Conservation (phyloP, 352 stramenopile genomes). For the Globisporangium cystogenes region DNA sequence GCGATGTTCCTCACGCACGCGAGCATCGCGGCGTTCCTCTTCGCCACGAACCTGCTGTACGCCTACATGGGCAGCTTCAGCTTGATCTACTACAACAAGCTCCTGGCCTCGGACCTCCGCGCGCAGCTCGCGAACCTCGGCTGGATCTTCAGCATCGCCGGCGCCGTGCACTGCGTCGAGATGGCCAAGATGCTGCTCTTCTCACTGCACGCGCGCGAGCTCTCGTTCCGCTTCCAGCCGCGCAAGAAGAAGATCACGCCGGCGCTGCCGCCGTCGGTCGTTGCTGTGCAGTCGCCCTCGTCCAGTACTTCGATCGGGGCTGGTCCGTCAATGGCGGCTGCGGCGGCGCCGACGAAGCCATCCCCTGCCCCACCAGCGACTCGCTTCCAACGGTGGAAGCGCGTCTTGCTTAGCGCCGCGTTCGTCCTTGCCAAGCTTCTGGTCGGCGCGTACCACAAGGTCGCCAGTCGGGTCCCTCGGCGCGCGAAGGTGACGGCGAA, state of each 20-base stretch:
- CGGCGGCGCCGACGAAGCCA: neutral
- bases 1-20: constrained; percentile 17
- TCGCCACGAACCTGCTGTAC: constrained; percentile 23
- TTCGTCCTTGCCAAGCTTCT: neutral
- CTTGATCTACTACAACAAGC: constrained; percentile 41
- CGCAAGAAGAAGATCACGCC: constrained; percentile 9
- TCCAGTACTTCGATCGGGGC: too few species aligned
- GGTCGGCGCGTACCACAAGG: neutral
- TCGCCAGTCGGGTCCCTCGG: neutral
- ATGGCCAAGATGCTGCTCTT: constrained; percentile 26
- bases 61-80: constrained; percentile 19
- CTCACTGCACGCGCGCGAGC: constrained; percentile 16
- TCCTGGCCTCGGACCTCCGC: constrained; percentile 23
- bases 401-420: neutral
- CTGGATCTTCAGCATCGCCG: constrained; percentile 21
- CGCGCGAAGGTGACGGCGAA: constrained; percentile 1
- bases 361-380: neutral
- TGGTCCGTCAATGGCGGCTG: neutral
- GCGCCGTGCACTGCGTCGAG: constrained; percentile 20
- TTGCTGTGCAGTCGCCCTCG: neutral
- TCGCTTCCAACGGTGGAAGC: neutral
- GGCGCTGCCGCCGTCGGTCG: constrained; percentile 6
- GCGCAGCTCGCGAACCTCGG: constrained; percentile 17
- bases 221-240: constrained; percentile 17
- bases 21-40: constrained; percentile 20